Percentiles rank a stretch among this genome's conserved stretches.
Evolutionary conservation across 495 filamentous ascomycete species (phyloP).

Genomic region (Stereocaulon alpinum): DNA sequence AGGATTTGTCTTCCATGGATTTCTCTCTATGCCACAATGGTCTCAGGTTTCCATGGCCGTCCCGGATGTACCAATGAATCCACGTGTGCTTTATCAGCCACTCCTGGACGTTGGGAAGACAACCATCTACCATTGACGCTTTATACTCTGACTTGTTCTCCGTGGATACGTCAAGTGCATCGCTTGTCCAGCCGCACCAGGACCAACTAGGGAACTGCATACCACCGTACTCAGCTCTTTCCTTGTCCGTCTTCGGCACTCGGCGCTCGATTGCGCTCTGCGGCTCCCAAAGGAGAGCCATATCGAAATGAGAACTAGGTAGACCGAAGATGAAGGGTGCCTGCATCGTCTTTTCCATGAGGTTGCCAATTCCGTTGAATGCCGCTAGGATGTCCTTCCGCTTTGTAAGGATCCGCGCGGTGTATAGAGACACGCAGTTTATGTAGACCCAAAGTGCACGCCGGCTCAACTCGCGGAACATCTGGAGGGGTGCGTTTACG

Average conservation of each 20-base stretch:
- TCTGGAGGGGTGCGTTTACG: slow-evolving; percentile 2
- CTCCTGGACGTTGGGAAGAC: slow-evolving; percentile 1
- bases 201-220: slow-evolving; percentile 8
- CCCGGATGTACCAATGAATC: slow-evolving; percentile 9
- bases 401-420: neutral
- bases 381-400: neutral
- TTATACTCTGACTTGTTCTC: neutral
- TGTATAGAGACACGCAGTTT: slow-evolving; percentile 2
- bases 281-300: slow-evolving; percentile 2
- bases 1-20: neutral
- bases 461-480: neutral
- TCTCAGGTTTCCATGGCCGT: slow-evolving; percentile 5
- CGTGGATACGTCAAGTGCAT: neutral
- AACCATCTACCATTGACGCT: slow-evolving; percentile 6
- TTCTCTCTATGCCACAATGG: neutral
- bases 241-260: neutral
- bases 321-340: slow-evolving; percentile 3
- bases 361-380: slow-evolving; percentile 4
- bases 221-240: slow-evolving; percentile 6
- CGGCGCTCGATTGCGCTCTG: slow-evolving; percentile 1
- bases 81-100: slow-evolving; percentile 5
- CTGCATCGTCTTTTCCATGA: neutral
- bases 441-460: neutral
- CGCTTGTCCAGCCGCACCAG: slow-evolving; percentile 6
- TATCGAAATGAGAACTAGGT: slow-evolving; percentile 7